Conservation (phyloP, 495 filamentous ascomycete genomes). For the Aspergillus homomorphus region DNA sequence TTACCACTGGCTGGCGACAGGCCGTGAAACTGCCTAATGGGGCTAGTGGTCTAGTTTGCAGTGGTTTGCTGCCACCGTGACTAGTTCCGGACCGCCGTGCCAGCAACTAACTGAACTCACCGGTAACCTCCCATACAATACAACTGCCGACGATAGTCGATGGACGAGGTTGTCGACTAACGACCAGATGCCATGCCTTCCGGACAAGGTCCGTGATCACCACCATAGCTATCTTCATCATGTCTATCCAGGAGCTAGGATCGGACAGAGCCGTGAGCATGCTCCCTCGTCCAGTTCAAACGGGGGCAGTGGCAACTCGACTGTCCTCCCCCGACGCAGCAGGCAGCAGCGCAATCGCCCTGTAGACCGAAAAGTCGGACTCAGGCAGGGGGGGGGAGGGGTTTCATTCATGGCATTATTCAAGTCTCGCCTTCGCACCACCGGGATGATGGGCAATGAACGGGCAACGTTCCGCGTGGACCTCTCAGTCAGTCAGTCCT, state of each 20-base stretch:
- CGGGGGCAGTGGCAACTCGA: not conserved
- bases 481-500: not conserved
- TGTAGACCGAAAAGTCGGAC: not conserved
- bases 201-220: no score
- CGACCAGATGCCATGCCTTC: no score
- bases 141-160: not conserved
- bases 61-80: not conserved
- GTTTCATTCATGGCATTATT: not conserved
- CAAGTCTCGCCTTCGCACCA: not conserved
- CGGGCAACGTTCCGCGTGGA: not conserved
- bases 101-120: conserved; percentile 1
- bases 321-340: not conserved
- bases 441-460: not conserved
- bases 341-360: not conserved
- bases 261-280: no score
- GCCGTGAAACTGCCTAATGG: not conserved
- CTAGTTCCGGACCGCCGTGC: not conserved
- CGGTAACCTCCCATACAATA: conserved; percentile 7
- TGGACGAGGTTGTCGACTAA: not conserved
- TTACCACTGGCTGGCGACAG: not conserved
- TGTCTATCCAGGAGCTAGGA: no score
- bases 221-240: not conserved
- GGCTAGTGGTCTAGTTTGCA: conserved; percentile 1
- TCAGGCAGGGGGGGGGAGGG: not conserved
- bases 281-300: not conserved